Evolutionary conservation across 2,329 filamentous ascomycete species (phyloP).

Genomic region (Monosporascus sp.): DNA sequence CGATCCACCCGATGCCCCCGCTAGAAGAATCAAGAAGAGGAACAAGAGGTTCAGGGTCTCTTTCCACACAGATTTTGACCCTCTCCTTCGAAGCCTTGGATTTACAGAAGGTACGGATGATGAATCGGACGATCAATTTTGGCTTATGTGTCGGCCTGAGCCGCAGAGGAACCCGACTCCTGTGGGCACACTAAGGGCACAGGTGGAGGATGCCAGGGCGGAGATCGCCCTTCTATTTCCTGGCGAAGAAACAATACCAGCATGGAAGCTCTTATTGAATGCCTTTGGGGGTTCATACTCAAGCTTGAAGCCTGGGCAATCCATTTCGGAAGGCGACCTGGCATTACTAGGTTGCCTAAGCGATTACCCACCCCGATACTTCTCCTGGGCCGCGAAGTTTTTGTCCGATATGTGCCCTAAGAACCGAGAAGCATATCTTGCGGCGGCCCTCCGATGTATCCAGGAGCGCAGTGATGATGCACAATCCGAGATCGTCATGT

Average conservation of each 20-base stretch:
- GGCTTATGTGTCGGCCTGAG: slow-evolving; percentile 27
- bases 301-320: not conserved
- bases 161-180: slow-evolving; percentile 30
- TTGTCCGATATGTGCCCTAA: slow-evolving; percentile 17
- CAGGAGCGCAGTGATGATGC: slow-evolving; percentile 18
- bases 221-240: slow-evolving; percentile 16
- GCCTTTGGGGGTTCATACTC: slow-evolving; percentile 15
- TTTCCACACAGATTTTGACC: slow-evolving; percentile 45
- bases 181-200: slow-evolving; percentile 27
- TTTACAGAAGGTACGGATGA: slow-evolving; percentile 37
- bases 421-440: slow-evolving; percentile 17
- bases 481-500: slow-evolving; percentile 18
- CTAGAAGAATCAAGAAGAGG: slow-evolving; percentile 45
- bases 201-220: slow-evolving; percentile 20
- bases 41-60: slow-evolving; percentile 52
- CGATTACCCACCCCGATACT: slow-evolving; percentile 17
- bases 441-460: slow-evolving; percentile 21
- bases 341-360: slow-evolving; percentile 20
- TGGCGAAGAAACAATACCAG: slow-evolving; percentile 6
- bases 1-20: slow-evolving; percentile 24
- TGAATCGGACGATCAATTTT: slow-evolving; percentile 34
- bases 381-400: slow-evolving; percentile 23
- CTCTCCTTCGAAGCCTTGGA: slow-evolving; percentile 43
- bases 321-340: slow-evolving; percentile 14
- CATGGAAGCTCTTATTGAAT: slow-evolving; percentile 17